phyloP scores from a whole-genome alignment of 2,329 filamentous ascomycete species.

The Teratosphaeria pseudoeucalypti region DNA sequence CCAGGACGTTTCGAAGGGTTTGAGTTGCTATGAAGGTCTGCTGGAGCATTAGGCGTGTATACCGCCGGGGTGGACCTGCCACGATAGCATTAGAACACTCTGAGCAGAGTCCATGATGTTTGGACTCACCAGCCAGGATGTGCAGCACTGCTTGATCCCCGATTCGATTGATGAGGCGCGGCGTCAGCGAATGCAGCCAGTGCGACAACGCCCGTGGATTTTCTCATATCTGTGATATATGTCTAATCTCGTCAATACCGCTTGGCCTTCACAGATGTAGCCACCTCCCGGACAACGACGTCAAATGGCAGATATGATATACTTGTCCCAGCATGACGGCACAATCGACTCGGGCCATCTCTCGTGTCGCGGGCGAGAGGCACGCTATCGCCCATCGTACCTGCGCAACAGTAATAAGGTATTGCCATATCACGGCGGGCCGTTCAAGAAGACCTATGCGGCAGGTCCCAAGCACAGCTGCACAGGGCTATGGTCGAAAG shows the following conservation, averaged over 20 bases:
- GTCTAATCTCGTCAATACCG: neutral
- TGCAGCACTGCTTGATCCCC: neutral
- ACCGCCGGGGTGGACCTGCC: neutral
- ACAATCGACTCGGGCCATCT: neutral
- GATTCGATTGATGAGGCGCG: neutral
- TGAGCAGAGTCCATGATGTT: neutral
- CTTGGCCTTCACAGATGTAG: neutral
- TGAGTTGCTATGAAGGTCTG: neutral
- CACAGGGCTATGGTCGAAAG: neutral
- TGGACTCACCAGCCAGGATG: slow-evolving; percentile 5
- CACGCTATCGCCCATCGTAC: slow-evolving; percentile 2
- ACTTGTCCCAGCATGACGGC: neutral
- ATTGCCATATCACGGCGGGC: neutral
- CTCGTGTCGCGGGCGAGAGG: neutral
- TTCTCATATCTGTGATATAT: neutral
- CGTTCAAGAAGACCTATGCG: neutral
- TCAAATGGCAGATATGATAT: neutral
- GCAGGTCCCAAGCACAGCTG: slow-evolving; percentile 1
- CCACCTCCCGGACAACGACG: neutral
- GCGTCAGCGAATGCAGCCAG: neutral
- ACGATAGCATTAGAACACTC: neutral
- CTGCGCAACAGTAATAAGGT: neutral
- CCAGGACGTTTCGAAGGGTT: neutral
- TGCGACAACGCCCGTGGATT: neutral
- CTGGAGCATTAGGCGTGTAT: neutral